Evolutionary conservation across 1,139 yeast species (phyloP).

Genomic region (Groenewaldozyma sp.): DNA sequence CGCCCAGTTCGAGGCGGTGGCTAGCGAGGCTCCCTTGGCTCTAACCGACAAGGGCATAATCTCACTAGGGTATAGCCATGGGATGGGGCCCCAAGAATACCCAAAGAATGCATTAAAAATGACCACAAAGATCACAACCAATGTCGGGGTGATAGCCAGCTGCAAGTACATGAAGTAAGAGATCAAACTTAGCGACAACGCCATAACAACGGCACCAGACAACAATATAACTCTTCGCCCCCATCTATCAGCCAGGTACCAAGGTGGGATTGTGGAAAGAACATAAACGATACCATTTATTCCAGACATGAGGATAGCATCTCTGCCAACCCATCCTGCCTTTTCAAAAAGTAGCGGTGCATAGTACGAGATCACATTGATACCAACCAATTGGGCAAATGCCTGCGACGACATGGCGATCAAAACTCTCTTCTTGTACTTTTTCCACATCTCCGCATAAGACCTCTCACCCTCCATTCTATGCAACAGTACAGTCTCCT

Average conservation of each 20-base stretch:
- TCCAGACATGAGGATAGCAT: conserved; percentile 91
- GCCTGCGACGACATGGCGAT: conserved; percentile 87
- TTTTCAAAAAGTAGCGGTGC: conserved; percentile 91
- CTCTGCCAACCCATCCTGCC: conserved; percentile 89
- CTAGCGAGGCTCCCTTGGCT: conserved; percentile 83
- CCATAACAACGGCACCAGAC: conserved; percentile 75
- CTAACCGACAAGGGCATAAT: conserved; percentile 82
- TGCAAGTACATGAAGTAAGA: conserved; percentile 58
- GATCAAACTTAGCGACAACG: conserved; percentile 53
- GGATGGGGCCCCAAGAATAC: conserved; percentile 84
- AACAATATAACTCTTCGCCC: conserved; percentile 78
- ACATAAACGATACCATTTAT: conserved; percentile 71
- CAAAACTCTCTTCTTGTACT: conserved; percentile 67
- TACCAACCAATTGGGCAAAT: conserved; percentile 90
- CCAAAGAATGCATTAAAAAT: conserved; percentile 82
- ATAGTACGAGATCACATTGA: conserved; percentile 83
- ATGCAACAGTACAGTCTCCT: conserved; percentile 67
- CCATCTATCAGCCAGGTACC: conserved; percentile 87
- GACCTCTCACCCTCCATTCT: conserved; percentile 72
- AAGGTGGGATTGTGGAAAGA: conserved; percentile 73
- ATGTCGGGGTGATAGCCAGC: conserved; percentile 51
- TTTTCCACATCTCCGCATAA: conserved; percentile 58
- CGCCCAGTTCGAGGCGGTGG: conserved; percentile 94
- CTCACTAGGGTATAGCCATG: conserved; percentile 87
- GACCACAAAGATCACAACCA: conserved; percentile 70